A percentile compares a stretch with the other conserved stretches of the same genome.
Evolutionary conservation across 2,329 filamentous ascomycete species (phyloP).

Genomic region (Epichloe gansuensis): DNA sequence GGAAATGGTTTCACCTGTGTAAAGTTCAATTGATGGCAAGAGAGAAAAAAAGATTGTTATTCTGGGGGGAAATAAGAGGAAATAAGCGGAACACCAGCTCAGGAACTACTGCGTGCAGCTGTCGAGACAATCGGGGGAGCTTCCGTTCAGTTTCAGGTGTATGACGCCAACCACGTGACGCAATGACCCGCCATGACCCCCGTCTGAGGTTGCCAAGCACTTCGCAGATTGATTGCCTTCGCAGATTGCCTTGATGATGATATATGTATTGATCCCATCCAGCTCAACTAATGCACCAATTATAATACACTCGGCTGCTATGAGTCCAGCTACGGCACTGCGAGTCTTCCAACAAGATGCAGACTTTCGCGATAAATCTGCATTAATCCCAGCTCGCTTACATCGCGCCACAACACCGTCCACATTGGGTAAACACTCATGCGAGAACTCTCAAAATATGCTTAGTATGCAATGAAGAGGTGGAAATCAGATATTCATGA

Average conservation of each 20-base stretch:
- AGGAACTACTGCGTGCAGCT: not conserved
- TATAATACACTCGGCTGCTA: not conserved
- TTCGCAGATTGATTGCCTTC: not conserved
- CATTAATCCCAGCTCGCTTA: no score
- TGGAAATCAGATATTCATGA: not conserved
- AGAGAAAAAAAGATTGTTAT: not conserved
- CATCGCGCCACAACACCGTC: no score
- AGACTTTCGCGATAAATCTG: no score
- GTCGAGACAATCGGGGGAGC: not conserved
- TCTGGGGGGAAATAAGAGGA: not conserved
- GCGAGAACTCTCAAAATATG: not conserved
- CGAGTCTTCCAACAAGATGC: no score
- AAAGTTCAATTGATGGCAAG: not conserved
- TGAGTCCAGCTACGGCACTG: not conserved
- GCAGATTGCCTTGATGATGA: not conserved
- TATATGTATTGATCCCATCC: not conserved
- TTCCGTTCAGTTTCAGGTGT: not conserved
- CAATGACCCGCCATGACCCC: not conserved
- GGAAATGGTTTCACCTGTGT: slow-evolving; percentile 13
- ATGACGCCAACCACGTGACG: slow-evolving; percentile 8
- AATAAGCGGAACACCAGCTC: not conserved
- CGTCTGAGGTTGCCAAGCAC: not conserved
- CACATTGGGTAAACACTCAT: no score
- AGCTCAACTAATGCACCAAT: not conserved
- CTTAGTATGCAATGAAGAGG: not conserved